Evolutionary conservation across 2,329 filamentous ascomycete species (phyloP).

Genomic region (Mariannaea elegans): DNA sequence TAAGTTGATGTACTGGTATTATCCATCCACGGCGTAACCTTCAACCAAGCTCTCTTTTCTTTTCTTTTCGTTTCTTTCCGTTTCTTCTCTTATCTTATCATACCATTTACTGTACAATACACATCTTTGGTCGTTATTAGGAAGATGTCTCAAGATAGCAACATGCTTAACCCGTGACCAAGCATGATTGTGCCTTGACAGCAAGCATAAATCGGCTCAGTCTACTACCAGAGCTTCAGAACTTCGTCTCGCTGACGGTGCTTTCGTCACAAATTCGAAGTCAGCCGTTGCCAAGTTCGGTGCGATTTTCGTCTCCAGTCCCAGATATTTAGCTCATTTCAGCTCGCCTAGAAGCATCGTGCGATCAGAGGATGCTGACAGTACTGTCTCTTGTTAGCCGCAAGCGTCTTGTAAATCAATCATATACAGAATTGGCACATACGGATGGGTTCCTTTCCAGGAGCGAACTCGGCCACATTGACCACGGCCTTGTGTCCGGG

Average conservation of each 20-base stretch:
- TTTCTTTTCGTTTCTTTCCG: too few species aligned
- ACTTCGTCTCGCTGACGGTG: conserved; percentile 7
- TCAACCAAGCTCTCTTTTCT: background rate
- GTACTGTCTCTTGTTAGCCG: conserved; percentile 67
- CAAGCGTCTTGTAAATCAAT: background rate
- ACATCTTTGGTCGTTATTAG: background rate
- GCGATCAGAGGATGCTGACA: conserved; percentile 90
- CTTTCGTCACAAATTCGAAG: background rate
- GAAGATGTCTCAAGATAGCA: conserved; percentile 1
- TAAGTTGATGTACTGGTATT: background rate
- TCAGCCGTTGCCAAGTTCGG: background rate
- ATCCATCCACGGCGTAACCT: background rate
- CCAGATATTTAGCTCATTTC: conserved; percentile 48
- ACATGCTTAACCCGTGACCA: background rate
- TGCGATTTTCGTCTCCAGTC: conserved; percentile 50
- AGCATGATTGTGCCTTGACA: background rate
- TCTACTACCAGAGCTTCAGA: background rate
- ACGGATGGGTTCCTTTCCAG: conserved; percentile 86
- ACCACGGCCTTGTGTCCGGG: conserved; percentile 95
- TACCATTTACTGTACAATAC: background rate
- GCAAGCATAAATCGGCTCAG: background rate
- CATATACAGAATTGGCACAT: conserved; percentile 50
- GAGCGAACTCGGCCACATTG: conserved; percentile 92
- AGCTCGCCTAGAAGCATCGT: conserved; percentile 86
- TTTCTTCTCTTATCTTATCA: too few species aligned